Evolutionary conservation across 768 basidiomycete species (phyloP).

Genomic region (Dendrothele bispora): DNA sequence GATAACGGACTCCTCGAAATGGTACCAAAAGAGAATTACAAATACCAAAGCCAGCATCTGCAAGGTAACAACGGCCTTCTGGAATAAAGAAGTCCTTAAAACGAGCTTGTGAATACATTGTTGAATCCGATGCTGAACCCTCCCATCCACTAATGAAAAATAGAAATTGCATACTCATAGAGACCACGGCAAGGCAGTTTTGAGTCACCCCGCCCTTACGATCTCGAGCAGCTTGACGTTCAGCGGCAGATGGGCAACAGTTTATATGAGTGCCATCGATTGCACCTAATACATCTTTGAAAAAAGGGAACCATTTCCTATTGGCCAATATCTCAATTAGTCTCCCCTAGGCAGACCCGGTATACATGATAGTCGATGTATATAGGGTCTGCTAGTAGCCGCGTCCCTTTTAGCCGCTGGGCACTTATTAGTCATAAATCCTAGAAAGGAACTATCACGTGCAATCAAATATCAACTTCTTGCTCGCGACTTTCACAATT

Average conservation of each 20-base stretch:
- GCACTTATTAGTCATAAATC: too few relatives aligned
- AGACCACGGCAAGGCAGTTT: conserved; percentile 23
- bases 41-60: conserved; percentile 17
- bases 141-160: conserved; percentile 25
- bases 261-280: conserved; percentile 26
- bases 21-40: conserved; percentile 22
- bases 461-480: too few relatives aligned
- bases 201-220: conserved; percentile 23
- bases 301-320: conserved; percentile 23
- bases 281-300: conserved; percentile 20
- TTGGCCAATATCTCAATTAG: too few relatives aligned
- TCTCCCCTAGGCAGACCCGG: too few relatives aligned
- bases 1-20: conserved; percentile 22
- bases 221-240: conserved; percentile 12
- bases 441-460: too few relatives aligned
- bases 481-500: too few relatives aligned
- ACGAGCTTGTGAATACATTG: conserved; percentile 14
- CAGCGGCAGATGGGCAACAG: conserved; percentile 11
- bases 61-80: conserved; percentile 18
- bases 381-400: too few relatives aligned
- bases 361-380: too few relatives aligned
- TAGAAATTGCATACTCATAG: conserved; percentile 17
- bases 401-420: too few relatives aligned
- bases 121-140: conserved; percentile 18
- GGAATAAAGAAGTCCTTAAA: conserved; percentile 15